Base-by-base conservation (phyloP, 2,329 filamentous ascomycete genomes). In the Blastomyces gilchristii region DNA sequence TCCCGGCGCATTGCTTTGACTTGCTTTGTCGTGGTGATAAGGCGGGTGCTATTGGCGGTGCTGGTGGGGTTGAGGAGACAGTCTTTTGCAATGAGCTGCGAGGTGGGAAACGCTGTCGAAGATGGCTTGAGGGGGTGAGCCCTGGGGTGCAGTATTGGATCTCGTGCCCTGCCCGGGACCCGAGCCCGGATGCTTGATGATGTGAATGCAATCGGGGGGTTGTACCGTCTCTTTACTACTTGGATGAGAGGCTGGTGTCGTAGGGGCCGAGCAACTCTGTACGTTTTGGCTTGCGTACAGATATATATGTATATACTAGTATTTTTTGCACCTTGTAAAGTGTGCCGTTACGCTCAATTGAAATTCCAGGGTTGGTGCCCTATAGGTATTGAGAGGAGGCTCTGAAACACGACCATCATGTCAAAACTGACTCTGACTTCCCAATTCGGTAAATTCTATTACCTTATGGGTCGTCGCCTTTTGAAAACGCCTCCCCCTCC, bases 21-120 rank as follows among this genome's bases (percentile, higher is more conserved):
- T 14, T 45, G 22, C 18, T 58, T 41, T 9, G 37, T 12, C 4
- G 11, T 31, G 39, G 12, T n/a, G 28, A n/a, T 18, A 53, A 34
- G 31, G 47, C 47, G 3, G 22, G 22, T 12, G 47, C 22, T n/a
- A 9, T 49, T 25, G 47, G 11, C 47, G 47, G 45, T 1, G 18
- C 7, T 49, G 34, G 1, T 16, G 18, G 31, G 7, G 25, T 4
- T 3, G 57, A 58, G 25, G 57, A 11, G 39, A 16, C 16, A 11
- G 16, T 47, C n/a, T 9, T 28, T 4, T 47, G 39, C 39, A 58
- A 47, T 18, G 57, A 58, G 39, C 28, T 31, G 39, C 41, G 39
- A 41, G 39, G 57, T 7, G 57, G 41, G 57, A 58, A 47, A 41
- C 22, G 57, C 31, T 58, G 41, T 58, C 57, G 57, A 11, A 58